phyloP scores from a whole-genome alignment of 179 eudicot genomes.

The Vitellaria paradoxa region DNA sequence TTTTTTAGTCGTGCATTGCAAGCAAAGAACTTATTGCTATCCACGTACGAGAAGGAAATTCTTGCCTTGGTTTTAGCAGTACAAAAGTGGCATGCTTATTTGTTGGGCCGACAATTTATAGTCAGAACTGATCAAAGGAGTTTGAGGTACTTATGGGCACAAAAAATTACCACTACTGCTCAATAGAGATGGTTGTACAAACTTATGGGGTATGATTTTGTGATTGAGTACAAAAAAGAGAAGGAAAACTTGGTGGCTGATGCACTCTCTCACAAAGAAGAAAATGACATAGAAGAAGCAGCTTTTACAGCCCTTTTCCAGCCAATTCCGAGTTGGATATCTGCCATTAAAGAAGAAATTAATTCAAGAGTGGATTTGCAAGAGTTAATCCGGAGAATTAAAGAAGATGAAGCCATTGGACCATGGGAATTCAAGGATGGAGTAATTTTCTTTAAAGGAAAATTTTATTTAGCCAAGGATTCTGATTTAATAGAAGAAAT shows the following conservation, averaged over 20 bases:
- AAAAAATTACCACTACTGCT: not conserved
- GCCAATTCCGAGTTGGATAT: not conserved
- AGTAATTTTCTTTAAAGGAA: not conserved
- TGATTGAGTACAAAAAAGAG: not conserved
- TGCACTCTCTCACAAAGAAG: not conserved
- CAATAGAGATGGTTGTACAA: not conserved
- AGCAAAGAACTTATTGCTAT: not conserved
- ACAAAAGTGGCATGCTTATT: not conserved
- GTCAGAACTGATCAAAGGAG: not conserved
- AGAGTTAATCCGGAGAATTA: not conserved
- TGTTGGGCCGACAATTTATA: not conserved
- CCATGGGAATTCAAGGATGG: not conserved
- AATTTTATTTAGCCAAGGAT: not conserved
- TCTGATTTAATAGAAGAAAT: not conserved
- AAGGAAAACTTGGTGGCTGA: not conserved
- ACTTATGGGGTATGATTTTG: conserved; percentile 1
- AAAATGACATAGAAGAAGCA: not conserved
- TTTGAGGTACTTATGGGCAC: not conserved
- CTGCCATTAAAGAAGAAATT: not conserved
- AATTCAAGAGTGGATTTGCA: not conserved
- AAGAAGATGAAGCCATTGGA: not conserved
- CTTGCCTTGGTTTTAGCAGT: not conserved
- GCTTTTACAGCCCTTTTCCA: not conserved
- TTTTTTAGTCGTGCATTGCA: not conserved
- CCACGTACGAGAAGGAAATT: no score